Evolutionary conservation across 192 early-diverging fungal genomes (phyloP).

Genomic region (Diversispora eburnea): DNA sequence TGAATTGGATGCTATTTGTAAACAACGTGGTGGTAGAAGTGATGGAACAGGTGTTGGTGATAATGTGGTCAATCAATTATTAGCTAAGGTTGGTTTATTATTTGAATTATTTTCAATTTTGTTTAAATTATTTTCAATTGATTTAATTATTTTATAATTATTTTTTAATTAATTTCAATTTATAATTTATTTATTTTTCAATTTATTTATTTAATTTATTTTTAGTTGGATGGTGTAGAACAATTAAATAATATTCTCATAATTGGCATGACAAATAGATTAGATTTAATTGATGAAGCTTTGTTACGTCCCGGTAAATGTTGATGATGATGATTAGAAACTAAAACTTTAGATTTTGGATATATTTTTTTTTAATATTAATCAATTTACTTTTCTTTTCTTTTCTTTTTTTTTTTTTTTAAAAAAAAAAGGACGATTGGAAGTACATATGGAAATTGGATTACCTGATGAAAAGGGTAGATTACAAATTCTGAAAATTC

Average conservation of each 20-base stretch:
- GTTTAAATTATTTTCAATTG: neutral
- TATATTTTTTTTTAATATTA: neutral
- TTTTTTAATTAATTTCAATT: neutral
- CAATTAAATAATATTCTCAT: constrained; percentile 97
- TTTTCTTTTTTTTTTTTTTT: neutral
- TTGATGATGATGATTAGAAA: too few species aligned
- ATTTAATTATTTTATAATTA: neutral
- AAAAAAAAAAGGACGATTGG: constrained; percentile 62
- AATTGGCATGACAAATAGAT: constrained; percentile 98
- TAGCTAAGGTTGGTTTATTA: constrained; percentile 66
- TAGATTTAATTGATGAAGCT: constrained; percentile 98
- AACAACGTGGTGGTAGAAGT: constrained; percentile 88
- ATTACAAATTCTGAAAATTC: constrained; percentile 93
- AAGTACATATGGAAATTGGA: constrained; percentile 96
- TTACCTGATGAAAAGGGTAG: constrained; percentile 91
- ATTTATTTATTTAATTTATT: too few species aligned
- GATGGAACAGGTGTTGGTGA: constrained; percentile 95
- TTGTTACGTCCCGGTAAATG: constrained; percentile 80
- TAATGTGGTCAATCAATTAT: constrained; percentile 94
- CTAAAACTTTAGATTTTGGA: too few species aligned
- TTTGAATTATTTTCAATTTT: neutral
- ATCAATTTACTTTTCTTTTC: too few species aligned
- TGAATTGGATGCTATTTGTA: constrained; percentile 98
- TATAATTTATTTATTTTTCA: neutral
- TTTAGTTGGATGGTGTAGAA: constrained; percentile 96